These are phyloP conservation scores for Coprinopsis cinerea DNA, from an alignment of 768 basidiomycete genomes.

Conservation along the genomic window DNA sequence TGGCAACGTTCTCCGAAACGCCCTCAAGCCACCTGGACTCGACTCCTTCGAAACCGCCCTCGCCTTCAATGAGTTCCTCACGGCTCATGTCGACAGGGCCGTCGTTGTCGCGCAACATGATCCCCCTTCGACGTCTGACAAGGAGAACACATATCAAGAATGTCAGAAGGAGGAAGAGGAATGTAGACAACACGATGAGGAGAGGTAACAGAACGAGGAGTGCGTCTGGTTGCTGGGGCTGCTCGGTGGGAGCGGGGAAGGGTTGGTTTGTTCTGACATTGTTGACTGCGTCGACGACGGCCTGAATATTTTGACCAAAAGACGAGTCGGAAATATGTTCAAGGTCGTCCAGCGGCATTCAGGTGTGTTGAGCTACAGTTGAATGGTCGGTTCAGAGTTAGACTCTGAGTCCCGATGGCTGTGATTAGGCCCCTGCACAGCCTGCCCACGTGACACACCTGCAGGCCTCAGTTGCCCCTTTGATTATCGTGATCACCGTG, in stretches of 20 bases:
- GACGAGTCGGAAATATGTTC: too few relatives aligned
- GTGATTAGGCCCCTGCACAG: neutral
- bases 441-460: neutral
- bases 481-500: neutral
- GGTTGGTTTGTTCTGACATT: slow-evolving; percentile 11
- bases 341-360: neutral
- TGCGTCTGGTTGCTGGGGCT: slow-evolving; percentile 47
- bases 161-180: slow-evolving; percentile 86
- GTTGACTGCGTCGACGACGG: neutral
- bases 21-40: slow-evolving; percentile 93
- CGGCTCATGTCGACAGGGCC: slow-evolving; percentile 92
- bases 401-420: too few relatives aligned
- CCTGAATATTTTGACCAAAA: too few relatives aligned
- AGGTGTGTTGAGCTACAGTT: neutral
- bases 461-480: neutral
- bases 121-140: slow-evolving; percentile 70
- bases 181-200: slow-evolving; percentile 87
- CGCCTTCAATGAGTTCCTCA: slow-evolving; percentile 84
- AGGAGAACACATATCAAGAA: slow-evolving; percentile 89
- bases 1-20: slow-evolving; percentile 56
- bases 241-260: slow-evolving; percentile 21
- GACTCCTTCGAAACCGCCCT: slow-evolving; percentile 89
- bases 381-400: too few relatives aligned
- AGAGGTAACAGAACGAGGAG: slow-evolving; percentile 88
- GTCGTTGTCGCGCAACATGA: slow-evolving; percentile 77